Evolutionary conservation across 1,284 basidiomycete species (phyloP), one percentile per base, ranked within the genome.

Genomic region (Hortiboletus rubellus): DNA sequence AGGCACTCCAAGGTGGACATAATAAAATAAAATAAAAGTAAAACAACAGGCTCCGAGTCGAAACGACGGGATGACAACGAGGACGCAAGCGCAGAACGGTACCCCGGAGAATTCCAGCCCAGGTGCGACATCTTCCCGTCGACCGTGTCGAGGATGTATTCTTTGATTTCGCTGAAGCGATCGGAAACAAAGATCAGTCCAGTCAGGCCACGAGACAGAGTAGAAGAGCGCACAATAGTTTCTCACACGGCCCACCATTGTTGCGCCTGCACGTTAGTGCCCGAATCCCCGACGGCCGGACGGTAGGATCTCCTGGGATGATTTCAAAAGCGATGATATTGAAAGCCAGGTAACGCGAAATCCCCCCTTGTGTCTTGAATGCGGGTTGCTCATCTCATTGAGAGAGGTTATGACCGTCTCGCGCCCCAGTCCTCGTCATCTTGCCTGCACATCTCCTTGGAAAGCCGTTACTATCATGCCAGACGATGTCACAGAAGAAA

Each of bases 301-400:
- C 96, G 0, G 94, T 97, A 2, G 96, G 97, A 0, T 96, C 93
- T 3, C 99, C 97, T 0, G 97, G 96, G 18, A 18, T 18, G 1
- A 99, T 99, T 54, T 97, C 94, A 0, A 88, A 99, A 47, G 96
- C 97, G 0, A 97, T 92, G 3, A 89, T 97, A 45, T 91, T 94
- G 6, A 83, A 84, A 59, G 96, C 96, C 10, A 89, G 92, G 92
- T 91, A 65, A 81, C 22, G 14, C 5, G 42, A 30, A 42, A 41
- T 34, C 18, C 22, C 7, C n/a, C 8, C 14, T 30, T 7, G n/a
- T 18, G 18, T 18, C 18, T 18, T 18, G 18, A 18, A 18, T 18
- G 18, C 18, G 18, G 18, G 18, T 18, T 18, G 18, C 18, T 18
- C 18, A 18, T 18, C 18, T 18, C 18, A 18, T 18, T 34, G 43